A percentile compares a stretch with the other conserved stretches of the same genome.
phyloP scores from a whole-genome alignment of 495 filamentous ascomycete genomes.

The Stereocaulon alpinum region DNA sequence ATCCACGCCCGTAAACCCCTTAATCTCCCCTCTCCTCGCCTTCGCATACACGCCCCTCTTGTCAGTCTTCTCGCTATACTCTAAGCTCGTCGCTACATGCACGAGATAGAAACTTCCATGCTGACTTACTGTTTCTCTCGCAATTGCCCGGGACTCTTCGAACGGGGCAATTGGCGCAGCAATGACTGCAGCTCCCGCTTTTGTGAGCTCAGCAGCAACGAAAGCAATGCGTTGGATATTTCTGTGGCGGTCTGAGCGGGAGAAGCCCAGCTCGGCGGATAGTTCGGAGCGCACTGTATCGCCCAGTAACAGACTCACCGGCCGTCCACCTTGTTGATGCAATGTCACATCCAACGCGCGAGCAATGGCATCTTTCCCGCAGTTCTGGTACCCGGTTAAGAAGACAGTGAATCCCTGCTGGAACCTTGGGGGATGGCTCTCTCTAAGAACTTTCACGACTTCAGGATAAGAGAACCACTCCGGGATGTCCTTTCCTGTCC shows the following conservation, averaged over 20 bases:
- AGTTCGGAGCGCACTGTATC: slow-evolving; percentile 92
- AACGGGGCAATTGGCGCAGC: slow-evolving; percentile 96
- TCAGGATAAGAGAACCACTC: slow-evolving; percentile 99
- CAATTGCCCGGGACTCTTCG: slow-evolving; percentile 60
- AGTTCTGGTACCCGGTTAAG: slow-evolving; percentile 93
- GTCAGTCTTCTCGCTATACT: slow-evolving; percentile 90
- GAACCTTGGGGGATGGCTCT: slow-evolving; percentile 83
- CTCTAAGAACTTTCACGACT: slow-evolving; percentile 87
- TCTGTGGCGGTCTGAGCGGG: slow-evolving; percentile 80
- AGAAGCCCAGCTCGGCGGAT: slow-evolving; percentile 92
- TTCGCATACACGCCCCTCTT: slow-evolving; percentile 81
- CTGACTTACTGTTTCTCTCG: slow-evolving; percentile 75
- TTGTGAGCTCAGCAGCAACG: slow-evolving; percentile 87
- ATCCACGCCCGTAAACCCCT: slow-evolving; percentile 97
- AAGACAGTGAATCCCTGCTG: slow-evolving; percentile 96
- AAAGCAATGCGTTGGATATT: slow-evolving; percentile 97
- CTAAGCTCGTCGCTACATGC: slow-evolving; percentile 86
- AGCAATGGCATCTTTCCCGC: slow-evolving; percentile 91
- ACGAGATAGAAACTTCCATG: slow-evolving; percentile 87
- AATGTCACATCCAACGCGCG: slow-evolving; percentile 93
- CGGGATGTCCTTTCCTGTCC: slow-evolving; percentile 85
- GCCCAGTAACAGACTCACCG: slow-evolving; percentile 85
- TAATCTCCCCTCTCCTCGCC: slow-evolving; percentile 85
- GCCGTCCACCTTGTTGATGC: slow-evolving; percentile 95
- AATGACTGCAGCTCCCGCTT: slow-evolving; percentile 88